Evolutionary conservation across 108 stramenopile species (phyloP), one percentile per base, ranked within the genome.

Genomic region (Stephanodiscus minutulus): DNA sequence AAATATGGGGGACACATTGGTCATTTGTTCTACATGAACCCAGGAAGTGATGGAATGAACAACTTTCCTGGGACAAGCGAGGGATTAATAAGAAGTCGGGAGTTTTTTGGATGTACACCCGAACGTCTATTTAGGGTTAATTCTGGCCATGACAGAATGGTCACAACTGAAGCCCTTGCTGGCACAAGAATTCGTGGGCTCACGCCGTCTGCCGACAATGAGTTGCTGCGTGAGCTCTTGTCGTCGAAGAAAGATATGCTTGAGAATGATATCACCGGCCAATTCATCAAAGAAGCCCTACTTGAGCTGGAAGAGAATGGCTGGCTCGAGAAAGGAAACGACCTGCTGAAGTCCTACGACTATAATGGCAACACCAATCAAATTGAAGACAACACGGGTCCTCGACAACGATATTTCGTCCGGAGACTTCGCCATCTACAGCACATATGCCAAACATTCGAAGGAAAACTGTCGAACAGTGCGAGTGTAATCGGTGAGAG

Each of bases 101-200:
- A 89, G 46, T 94, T 94, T 63, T 70, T 95, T 61, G 91, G 91
- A 10, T 92, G 91, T 64, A 84, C 94, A 18, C 94, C 94, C 5
- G 94, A 95, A 73, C 79, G 90, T 11, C 61, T 95, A 18, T 95
- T 95, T 74, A 77, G 76, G 28, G 79, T 93, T 49, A 59, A 61
- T 46, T 61, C 53, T 18, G 78, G 62, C 3, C 52, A 67, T 37
- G 81, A 61, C 22, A 63, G 81, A 74, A 64, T 43, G 37, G 76
- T 93, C 12, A 63, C 76, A 21, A 84, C 91, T 1, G 94, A 95
- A 77, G 94, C 94, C 13, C 74, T 95, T 18, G 94, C 94, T 15
- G 94, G 94, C 17, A 95, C 94, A 3, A 70, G 94, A 39, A 88
- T 86, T 21, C 74, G 94, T 49, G 91, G 94, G 7, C 81, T 85